A percentile compares a stretch with the other conserved stretches of the same genome.
Conservation (phyloP, 1,139 yeast genomes). For the Yamadazyma triangularis region DNA sequence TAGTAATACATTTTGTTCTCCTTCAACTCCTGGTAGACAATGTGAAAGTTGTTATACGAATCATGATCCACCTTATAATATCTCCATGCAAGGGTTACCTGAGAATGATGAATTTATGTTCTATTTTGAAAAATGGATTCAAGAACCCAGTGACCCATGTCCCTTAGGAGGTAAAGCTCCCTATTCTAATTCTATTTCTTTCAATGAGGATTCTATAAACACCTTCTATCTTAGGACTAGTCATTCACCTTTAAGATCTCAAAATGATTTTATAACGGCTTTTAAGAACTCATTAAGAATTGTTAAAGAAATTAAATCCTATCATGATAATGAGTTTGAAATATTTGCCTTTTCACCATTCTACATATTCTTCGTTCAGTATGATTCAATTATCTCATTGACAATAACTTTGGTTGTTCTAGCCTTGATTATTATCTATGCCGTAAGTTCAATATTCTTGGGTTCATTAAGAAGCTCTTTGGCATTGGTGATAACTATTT, state of each 20-base stretch:
- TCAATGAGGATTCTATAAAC: conserved; percentile 33
- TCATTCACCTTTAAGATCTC: conserved; percentile 80
- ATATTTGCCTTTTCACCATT: conserved; percentile 90
- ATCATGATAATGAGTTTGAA: conserved; percentile 34
- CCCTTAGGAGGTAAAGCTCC: conserved; percentile 97
- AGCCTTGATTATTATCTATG: conserved; percentile 55
- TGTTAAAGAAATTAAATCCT: conserved; percentile 48
- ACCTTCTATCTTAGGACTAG: conserved; percentile 74
- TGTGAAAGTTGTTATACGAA: conserved; percentile 68
- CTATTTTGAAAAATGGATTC: conserved; percentile 77
- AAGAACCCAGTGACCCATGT: conserved; percentile 83
- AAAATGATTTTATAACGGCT: conserved; percentile 77
- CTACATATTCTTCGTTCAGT: conserved; percentile 89
- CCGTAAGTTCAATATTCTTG: conserved; percentile 52
- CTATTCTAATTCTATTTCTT: conserved; percentile 58
- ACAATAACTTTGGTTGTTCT: conserved; percentile 52
- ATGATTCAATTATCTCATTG: conserved; percentile 54
- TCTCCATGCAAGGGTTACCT: conserved; percentile 82
- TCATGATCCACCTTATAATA: conserved; percentile 58
- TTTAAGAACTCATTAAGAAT: conserved; percentile 72
- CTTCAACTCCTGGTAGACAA: conserved; percentile 63
- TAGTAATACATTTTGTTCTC: conserved; percentile 48
- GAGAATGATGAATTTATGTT: conserved; percentile 67
- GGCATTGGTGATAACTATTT: conserved; percentile 54
- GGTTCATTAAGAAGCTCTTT: conserved; percentile 65